These are phyloP conservation scores for Funneliformis caledonium DNA, from an alignment of 371 early-diverging fungal species.

Conservation along the genomic window DNA sequence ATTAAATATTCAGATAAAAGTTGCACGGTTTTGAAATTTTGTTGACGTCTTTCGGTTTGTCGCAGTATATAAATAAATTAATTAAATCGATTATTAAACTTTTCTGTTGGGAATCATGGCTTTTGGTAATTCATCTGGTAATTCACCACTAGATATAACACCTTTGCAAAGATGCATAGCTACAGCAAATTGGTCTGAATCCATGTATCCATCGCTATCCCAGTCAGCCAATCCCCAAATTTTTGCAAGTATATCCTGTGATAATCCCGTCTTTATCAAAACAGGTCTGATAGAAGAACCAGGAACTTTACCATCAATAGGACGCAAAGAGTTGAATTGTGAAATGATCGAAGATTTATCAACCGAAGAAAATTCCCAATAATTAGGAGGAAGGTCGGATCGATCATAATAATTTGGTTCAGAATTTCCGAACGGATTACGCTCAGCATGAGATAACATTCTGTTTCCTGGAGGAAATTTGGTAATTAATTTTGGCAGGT, in stretches of 20 bases:
- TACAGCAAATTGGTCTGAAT: slow-evolving; percentile 70
- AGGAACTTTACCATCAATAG: slow-evolving; percentile 65
- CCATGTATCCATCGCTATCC: slow-evolving; percentile 73
- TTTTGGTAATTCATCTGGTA: slow-evolving; percentile 36
- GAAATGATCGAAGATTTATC: slow-evolving; percentile 55
- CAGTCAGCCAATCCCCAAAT: slow-evolving; percentile 75
- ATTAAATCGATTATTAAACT: background rate
- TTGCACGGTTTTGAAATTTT: too few species aligned
- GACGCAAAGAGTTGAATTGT: slow-evolving; percentile 56
- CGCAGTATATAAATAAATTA: too few species aligned
- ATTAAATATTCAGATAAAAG: too few species aligned
- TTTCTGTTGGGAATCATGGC: slow-evolving; percentile 10
- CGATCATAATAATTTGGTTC: background rate
- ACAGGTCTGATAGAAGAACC: slow-evolving; percentile 65
- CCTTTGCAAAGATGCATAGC: slow-evolving; percentile 69
- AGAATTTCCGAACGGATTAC: slow-evolving; percentile 36
- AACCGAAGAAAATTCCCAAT: slow-evolving; percentile 63
- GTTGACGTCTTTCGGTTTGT: too few species aligned
- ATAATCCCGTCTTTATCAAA: slow-evolving; percentile 65
- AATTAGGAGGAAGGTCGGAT: slow-evolving; percentile 57
- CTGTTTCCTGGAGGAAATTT: slow-evolving; percentile 61
- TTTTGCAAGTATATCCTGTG: slow-evolving; percentile 61
- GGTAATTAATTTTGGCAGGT: slow-evolving; percentile 71
- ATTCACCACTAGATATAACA: slow-evolving; percentile 57
- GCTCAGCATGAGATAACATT: slow-evolving; percentile 38